Evolutionary conservation across 108 stramenopile genomes (phyloP), one percentile per base, ranked within the genome.

Genomic region (Parmales sp.): DNA sequence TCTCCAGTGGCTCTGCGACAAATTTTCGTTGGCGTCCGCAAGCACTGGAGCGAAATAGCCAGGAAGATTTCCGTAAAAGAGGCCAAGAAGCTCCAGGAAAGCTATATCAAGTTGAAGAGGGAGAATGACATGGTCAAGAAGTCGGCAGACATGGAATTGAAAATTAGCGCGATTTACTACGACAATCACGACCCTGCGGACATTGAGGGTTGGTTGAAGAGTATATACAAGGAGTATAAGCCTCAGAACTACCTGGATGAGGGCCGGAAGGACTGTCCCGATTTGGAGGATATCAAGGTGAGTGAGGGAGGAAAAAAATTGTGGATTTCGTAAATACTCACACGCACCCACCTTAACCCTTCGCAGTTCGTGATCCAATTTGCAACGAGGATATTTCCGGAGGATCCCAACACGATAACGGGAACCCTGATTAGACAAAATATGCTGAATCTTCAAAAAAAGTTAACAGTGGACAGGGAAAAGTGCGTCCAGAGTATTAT

Each of bases 121-220:
- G 71, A 71, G 38, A 74, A 72, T 50, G 71, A 72, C 9, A 44
- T 67, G 66, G 72, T 72, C 44, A 46, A 67, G 38, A n/a, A 72
- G 1, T 37, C 64, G 34, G 73, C 75, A 13, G 72, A 73, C 43
- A 69, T 76, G 23, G 75, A 76, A 63, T 69, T 76, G 7, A 76
- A 76, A 65, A 74, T 74, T 49, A 45, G 74, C 18, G 74, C 74
- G 5, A 51, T 74, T n/a, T 74, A 74, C 74, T 74, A 74, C 71
- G 74, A 74, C 65, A 41, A 51, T 46, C 72, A 72, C 71, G 74
- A 74, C 65, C 74, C 74, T 0, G 25, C 71, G 13, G 66, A 45
- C 0, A 71, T 74, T 18, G 74, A 74, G 67, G 71, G 71, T 26
- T 68, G 68, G 71, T 68, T 74, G 20, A 38, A 66, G 31, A 28